A percentile compares a stretch with the other conserved stretches of the same genome.
Conservation (phyloP, 2,329 filamentous ascomycete species). For the Didymella pinodella region DNA sequence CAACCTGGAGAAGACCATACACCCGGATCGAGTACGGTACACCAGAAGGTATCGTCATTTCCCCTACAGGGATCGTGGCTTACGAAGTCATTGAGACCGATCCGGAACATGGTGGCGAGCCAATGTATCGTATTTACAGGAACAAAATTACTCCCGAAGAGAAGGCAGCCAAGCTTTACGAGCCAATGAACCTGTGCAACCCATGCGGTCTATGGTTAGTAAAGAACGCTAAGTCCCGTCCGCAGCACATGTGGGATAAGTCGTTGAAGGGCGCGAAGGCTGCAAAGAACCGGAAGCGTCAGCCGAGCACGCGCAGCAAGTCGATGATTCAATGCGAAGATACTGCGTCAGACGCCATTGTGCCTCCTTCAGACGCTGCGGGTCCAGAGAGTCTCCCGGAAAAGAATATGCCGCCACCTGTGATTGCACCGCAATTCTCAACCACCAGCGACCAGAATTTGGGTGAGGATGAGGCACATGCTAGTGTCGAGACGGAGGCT, state of each 20-base stretch:
- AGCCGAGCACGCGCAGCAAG: conserved; percentile 50
- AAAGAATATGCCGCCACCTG: conserved; percentile 26
- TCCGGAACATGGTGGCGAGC: conserved; percentile 67
- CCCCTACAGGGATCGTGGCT: conserved; percentile 72
- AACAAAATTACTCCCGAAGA: conserved; percentile 73
- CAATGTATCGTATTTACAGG: conserved; percentile 77
- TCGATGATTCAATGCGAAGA: conserved; percentile 58
- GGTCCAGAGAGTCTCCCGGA: conserved; percentile 26
- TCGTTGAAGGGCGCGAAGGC: conserved; percentile 43
- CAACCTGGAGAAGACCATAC: conserved; percentile 94
- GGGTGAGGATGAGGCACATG: conserved; percentile 1
- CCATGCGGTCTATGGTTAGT: conserved; percentile 95
- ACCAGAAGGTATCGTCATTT: conserved; percentile 74
- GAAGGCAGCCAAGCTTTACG: conserved; percentile 67
- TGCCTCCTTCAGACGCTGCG: conserved; percentile 38
- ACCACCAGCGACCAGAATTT: conserved; percentile 1
- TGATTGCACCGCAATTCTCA: conserved; percentile 6
- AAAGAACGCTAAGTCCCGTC: conserved; percentile 86
- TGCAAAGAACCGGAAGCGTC: conserved; percentile 49
- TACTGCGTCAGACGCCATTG: conserved; percentile 43
- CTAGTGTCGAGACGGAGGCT: conserved; percentile 38
- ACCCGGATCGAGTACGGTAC: conserved; percentile 75
- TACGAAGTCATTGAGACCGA: conserved; percentile 42
- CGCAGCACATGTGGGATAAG: conserved; percentile 78
- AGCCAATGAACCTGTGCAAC: conserved; percentile 84